These are phyloP conservation scores for Jaltomata sinuosa DNA, from an alignment of 257 asterid genomes.

Conservation along the genomic window DNA sequence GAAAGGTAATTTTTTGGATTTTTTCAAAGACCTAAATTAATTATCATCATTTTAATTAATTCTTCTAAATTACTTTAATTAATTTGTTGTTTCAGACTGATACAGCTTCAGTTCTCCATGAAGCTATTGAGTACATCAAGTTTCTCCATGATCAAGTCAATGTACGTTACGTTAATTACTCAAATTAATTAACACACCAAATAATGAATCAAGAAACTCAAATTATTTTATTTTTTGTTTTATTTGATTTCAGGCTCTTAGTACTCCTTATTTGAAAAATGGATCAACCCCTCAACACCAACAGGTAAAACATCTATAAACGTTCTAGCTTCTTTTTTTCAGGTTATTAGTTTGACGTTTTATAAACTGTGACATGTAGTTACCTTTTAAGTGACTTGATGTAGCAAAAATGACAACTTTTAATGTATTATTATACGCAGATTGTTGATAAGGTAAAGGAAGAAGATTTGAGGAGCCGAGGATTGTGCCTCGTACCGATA, in stretches of 20 bases:
- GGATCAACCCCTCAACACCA: slow-evolving; percentile 44
- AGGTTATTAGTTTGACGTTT: too few relatives aligned
- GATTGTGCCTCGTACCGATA: slow-evolving; percentile 74
- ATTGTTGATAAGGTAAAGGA: slow-evolving; percentile 19
- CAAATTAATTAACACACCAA: neutral
- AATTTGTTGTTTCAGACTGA: slow-evolving; percentile 51
- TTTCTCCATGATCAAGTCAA: slow-evolving; percentile 87
- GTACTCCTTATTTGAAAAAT: slow-evolving; percentile 61
- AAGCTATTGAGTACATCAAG: slow-evolving; percentile 83
- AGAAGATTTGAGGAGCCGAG: slow-evolving; percentile 53
- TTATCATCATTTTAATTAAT: neutral
- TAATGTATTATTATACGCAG: slow-evolving; percentile 13
- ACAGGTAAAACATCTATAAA: slow-evolving; percentile 30
- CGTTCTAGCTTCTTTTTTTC: neutral
- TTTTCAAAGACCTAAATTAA: neutral
- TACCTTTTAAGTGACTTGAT: neutral
- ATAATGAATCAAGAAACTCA: neutral
- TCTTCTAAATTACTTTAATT: neutral
- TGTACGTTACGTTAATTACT: slow-evolving; percentile 47
- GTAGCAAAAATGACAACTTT: neutral
- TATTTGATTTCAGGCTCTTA: slow-evolving; percentile 39
- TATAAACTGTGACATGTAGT: neutral
- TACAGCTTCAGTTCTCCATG: slow-evolving; percentile 95
- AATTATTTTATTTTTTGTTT: neutral
- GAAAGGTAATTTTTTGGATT: slow-evolving; percentile 52